phyloP scores from a whole-genome alignment of 352 stramenopile species.

The Phytophthora ohioensis region DNA sequence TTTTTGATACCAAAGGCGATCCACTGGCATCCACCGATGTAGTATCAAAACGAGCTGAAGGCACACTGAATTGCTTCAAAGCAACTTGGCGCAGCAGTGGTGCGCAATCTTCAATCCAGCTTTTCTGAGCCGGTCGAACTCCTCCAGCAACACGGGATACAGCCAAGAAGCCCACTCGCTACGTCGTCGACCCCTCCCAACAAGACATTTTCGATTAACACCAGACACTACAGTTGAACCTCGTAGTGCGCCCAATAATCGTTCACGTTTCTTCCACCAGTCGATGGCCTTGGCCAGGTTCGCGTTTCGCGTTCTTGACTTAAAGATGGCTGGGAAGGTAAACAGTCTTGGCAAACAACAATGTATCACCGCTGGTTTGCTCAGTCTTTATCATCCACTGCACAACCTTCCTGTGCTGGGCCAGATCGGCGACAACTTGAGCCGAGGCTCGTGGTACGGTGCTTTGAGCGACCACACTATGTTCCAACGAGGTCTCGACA shows the following conservation, averaged over 20 bases:
- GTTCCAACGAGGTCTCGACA: no score
- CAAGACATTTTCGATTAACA: background rate
- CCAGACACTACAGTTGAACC: background rate
- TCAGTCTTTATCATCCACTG: background rate
- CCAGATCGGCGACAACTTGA: background rate
- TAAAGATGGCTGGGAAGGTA: background rate
- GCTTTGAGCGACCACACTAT: no score
- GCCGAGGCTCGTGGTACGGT: no score
- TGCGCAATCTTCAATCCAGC: constrained; percentile 13
- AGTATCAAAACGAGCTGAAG: background rate
- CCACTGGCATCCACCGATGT: background rate
- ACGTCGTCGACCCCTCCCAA: constrained; percentile 1
- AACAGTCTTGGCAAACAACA: background rate
- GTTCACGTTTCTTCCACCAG: background rate
- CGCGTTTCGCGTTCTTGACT: background rate
- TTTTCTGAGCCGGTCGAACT: constrained; percentile 19
- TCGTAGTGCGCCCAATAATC: background rate
- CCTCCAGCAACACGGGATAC: constrained; percentile 7
- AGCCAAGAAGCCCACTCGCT: constrained; percentile 12
- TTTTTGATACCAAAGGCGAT: background rate
- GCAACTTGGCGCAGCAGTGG: background rate
- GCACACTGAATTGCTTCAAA: background rate
- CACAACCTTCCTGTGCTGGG: background rate
- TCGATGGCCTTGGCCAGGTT: background rate
- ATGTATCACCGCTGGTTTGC: background rate